Conservation (phyloP, 2,329 filamentous ascomycete species). For the Pseudofabraea citricarpa region DNA sequence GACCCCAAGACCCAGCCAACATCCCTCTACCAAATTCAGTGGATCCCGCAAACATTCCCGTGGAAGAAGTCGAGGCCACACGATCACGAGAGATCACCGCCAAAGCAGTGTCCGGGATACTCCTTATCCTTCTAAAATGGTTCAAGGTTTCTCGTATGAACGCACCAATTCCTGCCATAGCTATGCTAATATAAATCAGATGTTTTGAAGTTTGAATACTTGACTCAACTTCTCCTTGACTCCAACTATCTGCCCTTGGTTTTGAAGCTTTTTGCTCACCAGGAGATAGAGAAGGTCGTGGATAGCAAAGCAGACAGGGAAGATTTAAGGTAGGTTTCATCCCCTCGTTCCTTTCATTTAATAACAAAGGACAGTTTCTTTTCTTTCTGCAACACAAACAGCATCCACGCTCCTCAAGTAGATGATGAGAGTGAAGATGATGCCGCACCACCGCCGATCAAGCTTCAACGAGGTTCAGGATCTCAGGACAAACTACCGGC, state of each 20-base stretch:
- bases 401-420: constrained; percentile 35
- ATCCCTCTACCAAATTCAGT: constrained; percentile 19
- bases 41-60: constrained; percentile 39
- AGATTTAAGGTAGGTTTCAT: constrained; percentile 64
- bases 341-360: too few species aligned
- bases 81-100: constrained; percentile 81
- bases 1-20: constrained; percentile 23
- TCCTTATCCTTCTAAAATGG: constrained; percentile 92
- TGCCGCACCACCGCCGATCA: constrained; percentile 78
- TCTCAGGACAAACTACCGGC: constrained; percentile 27
- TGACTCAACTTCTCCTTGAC: constrained; percentile 88
- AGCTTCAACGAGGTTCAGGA: constrained; percentile 49
- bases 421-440: constrained; percentile 58
- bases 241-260: constrained; percentile 92
- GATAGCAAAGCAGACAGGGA: constrained; percentile 80
- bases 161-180: not conserved
- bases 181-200: constrained; percentile 46
- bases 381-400: constrained; percentile 75
- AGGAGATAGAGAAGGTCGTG: constrained; percentile 86
- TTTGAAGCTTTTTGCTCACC: constrained; percentile 88
- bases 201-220: constrained; percentile 90
- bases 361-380: constrained; percentile 87
- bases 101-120: constrained; percentile 85
- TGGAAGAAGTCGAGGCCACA: constrained; percentile 77
- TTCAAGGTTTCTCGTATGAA: constrained; percentile 90